These are phyloP conservation scores for Colletotrichum eleusines DNA, from an alignment of 2,329 filamentous ascomycete genomes.

Conservation along the genomic window DNA sequence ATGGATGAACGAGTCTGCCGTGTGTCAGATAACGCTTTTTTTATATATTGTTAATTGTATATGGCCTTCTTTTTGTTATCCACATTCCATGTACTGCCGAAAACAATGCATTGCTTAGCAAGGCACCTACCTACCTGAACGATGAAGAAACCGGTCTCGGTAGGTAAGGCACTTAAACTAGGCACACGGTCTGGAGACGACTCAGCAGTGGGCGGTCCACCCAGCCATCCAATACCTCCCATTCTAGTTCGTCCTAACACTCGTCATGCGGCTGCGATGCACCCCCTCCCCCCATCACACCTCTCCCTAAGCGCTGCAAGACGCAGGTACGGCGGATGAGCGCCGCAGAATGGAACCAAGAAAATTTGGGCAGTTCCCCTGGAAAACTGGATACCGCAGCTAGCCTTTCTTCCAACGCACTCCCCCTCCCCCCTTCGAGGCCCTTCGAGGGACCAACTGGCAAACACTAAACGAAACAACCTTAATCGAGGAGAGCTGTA, in stretches of 20 bases:
- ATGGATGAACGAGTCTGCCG: neutral
- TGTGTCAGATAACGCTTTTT: too few species aligned
- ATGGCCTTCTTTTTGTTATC: neutral
- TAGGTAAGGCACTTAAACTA: too few species aligned
- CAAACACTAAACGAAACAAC: slow-evolving; percentile 35
- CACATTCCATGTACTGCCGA: neutral
- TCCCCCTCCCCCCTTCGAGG: neutral
- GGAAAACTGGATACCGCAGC: neutral
- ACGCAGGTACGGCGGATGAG: slow-evolving; percentile 32
- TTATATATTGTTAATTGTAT: neutral
- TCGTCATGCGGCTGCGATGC: neutral
- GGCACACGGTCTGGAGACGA: neutral
- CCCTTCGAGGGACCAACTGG: neutral
- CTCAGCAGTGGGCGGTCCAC: slow-evolving; percentile 4
- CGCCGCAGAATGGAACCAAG: neutral
- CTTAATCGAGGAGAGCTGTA: slow-evolving; percentile 23
- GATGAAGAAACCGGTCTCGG: too few species aligned
- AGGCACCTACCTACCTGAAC: neutral
- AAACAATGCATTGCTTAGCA: neutral
- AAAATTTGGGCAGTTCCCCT: neutral
- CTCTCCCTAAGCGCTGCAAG: slow-evolving; percentile 16
- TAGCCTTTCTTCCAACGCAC: neutral
- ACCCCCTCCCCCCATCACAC: neutral
- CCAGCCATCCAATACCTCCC: neutral
- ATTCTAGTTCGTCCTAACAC: slow-evolving; percentile 2